Base-by-base conservation (phyloP, 495 filamentous ascomycete genomes). In the Trichoderma erinaceum region DNA sequence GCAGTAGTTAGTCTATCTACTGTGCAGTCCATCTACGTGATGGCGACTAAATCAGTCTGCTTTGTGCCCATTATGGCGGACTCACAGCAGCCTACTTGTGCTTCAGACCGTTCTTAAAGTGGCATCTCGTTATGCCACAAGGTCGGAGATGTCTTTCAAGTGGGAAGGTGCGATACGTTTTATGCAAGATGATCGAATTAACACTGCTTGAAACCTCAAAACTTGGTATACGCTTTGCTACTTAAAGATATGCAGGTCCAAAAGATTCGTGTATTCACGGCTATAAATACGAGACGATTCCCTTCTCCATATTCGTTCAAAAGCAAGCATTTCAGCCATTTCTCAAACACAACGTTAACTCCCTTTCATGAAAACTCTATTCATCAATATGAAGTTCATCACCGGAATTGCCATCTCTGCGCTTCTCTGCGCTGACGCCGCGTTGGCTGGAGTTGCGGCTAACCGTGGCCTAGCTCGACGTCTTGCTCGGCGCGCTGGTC, bases 341-440 rank as follows among this genome's bases (percentile, higher is more conserved):
- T 1, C 8, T 38, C 35, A 38, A 10, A n/a, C 13, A 48, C 44
- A 48, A 3, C 10, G 7, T 1, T 3, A 16, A 18, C 7, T 48
- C n/a, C 4, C 6, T 48, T n/a, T 48, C 44, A 48, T 2, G 29
- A 29, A 1, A 29, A n/a, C 4, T 7, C 56, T 25, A 32, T 32
- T 32, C 3, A 8, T 10, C 23, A 66, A 29, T 15, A 66, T 66
- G 65, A 66, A 46, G 43, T 66, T 66, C 23, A 10, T 50, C 18
- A 27, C 65, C 50, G 43, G 23, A 43, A 18, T 48, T 5, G 38
- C 43, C 25, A 8, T 66, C 41, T 52, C 65, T 3, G 65, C 65
- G 11, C 65, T 66, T 50, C 41, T 66, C 4, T 66, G 65, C 27
- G 65, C 65, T n/a, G 65, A 66, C 16, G 32, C 48, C 11, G 65